These are phyloP conservation scores for Chaetothyriales sp. DNA, from an alignment of 2,329 filamentous ascomycete genomes.

Conservation along the genomic window DNA sequence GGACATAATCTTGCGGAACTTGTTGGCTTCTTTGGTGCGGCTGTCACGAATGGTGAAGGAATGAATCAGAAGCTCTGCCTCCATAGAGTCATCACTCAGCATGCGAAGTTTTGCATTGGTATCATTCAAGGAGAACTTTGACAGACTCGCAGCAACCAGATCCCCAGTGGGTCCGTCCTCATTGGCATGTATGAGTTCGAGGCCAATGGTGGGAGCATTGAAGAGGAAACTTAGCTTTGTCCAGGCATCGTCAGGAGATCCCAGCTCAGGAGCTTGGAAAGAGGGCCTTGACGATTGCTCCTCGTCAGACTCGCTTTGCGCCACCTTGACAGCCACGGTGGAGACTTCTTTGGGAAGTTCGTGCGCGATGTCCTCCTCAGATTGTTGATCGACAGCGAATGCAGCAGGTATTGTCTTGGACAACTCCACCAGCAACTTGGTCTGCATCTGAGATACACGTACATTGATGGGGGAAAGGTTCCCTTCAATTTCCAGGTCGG, in stretches of 20 bases:
- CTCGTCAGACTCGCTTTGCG: constrained; percentile 30
- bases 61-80: constrained; percentile 83
- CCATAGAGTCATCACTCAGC: constrained; percentile 78
- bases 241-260: constrained; percentile 57
- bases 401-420: constrained; percentile 76
- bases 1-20: constrained; percentile 96
- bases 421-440: constrained; percentile 77
- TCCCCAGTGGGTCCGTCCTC: constrained; percentile 65
- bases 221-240: constrained; percentile 88
- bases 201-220: constrained; percentile 68
- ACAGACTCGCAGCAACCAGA: constrained; percentile 64
- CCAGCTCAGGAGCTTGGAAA: constrained; percentile 55
- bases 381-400: constrained; percentile 60
- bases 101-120: constrained; percentile 84
- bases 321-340: constrained; percentile 32
- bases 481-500: constrained; percentile 82
- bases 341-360: constrained; percentile 49
- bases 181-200: constrained; percentile 70
- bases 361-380: constrained; percentile 56
- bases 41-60: constrained; percentile 93
- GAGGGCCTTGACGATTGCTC: constrained; percentile 31
- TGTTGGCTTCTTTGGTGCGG: constrained; percentile 76
- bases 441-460: constrained; percentile 73
- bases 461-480: constrained; percentile 89
- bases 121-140: constrained; percentile 85